Evolutionary conservation across 1,139 yeast species (phyloP).

Genomic region (Magnusiomyces tetraspermus): DNA sequence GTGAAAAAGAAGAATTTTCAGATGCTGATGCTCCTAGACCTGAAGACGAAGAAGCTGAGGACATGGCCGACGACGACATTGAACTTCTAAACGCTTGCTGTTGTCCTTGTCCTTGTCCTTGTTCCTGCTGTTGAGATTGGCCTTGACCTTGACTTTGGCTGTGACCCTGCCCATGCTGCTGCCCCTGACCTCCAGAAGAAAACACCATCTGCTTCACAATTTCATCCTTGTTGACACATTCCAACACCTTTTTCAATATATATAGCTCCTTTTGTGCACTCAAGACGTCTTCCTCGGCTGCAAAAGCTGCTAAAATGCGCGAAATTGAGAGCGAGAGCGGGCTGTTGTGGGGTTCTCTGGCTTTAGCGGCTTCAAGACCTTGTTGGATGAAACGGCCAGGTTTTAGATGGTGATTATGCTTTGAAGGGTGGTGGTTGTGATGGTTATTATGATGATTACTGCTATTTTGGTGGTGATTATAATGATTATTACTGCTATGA

Average conservation of each 20-base stretch:
- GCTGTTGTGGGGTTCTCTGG: not conserved
- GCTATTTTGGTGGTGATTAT: not conserved
- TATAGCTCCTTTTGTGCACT: conserved; percentile 3
- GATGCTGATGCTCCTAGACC: not conserved
- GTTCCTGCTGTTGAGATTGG: not conserved
- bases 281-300: not conserved
- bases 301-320: not conserved
- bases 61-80: not conserved
- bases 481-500: not conserved
- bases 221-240: not conserved
- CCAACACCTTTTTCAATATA: conserved; percentile 1
- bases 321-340: not conserved
- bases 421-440: not conserved
- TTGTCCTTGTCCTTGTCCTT: not conserved
- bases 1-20: not conserved
- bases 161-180: no score
- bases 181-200: no score
- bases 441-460: not conserved
- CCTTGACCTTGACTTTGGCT: not conserved
- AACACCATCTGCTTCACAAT: not conserved
- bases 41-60: not conserved
- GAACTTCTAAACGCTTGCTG: not conserved
- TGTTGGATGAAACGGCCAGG: not conserved
- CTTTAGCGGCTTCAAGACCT: not conserved
- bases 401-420: not conserved